Percentiles rank a stretch among this genome's conserved stretches.
Conservation (phyloP, 805 yeast genomes). For the Lachancea lanzarotensis region DNA sequence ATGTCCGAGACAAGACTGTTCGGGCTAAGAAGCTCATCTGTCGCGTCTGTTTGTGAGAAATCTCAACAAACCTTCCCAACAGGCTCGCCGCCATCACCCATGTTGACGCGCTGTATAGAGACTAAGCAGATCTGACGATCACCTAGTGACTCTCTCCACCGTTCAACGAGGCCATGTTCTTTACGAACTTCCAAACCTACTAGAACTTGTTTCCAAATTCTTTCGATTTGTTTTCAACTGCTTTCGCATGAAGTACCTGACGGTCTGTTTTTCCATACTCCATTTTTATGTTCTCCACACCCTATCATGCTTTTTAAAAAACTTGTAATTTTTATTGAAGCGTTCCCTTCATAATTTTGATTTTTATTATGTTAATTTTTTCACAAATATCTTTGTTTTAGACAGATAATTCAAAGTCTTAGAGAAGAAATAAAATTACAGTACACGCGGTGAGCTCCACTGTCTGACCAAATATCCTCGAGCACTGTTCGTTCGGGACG, state of each 20-base stretch:
- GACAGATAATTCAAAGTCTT: background rate
- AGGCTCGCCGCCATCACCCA: slow-evolving; percentile 18
- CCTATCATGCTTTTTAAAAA: slow-evolving; percentile 1
- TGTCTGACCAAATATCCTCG: no score
- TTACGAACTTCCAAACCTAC: slow-evolving; percentile 23
- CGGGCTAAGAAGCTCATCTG: slow-evolving; percentile 20
- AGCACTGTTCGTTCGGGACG: background rate
- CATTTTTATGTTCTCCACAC: background rate
- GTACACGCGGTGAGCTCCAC: background rate
- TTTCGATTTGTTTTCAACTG: slow-evolving; percentile 26
- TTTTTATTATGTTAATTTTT: background rate
- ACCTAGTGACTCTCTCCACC: slow-evolving; percentile 32
- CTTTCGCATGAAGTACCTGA: slow-evolving; percentile 28
- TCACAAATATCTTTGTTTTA: background rate
- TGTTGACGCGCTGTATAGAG: slow-evolving; percentile 29
- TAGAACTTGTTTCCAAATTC: slow-evolving; percentile 27
- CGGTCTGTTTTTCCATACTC: slow-evolving; percentile 4
- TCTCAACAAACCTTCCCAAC: background rate
- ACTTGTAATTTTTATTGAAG: background rate
- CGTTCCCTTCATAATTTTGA: background rate
- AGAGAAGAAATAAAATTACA: background rate
- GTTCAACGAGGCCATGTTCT: slow-evolving; percentile 28
- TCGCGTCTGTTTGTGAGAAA: slow-evolving; percentile 3
- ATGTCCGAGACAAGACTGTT: slow-evolving; percentile 31
- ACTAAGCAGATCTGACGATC: slow-evolving; percentile 28